Evolutionary conservation across 164 flowering plant genomes (phyloP), one percentile per base, ranked within the genome.

Genomic region (Berberis thunbergii): DNA sequence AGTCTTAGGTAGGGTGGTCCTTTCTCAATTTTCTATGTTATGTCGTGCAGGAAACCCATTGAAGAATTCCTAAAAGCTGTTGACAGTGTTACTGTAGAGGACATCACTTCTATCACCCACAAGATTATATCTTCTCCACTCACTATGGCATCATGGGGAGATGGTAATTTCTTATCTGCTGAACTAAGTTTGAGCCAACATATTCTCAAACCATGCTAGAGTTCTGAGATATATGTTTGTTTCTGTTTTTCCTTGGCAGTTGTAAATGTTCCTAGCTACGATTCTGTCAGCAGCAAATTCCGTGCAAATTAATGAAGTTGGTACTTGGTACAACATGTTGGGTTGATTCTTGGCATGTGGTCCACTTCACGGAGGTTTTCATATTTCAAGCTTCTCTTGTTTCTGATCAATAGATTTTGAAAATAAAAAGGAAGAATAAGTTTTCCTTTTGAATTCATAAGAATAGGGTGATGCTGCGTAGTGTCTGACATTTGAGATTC

Each of bases 141-240:
- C 43, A 89, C 98, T 48, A 84, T 91, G 95, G 97, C 93, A 43
- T 80, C 95, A 49, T 79, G 81, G 98, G 99, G 98, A 74, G 86
- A 91, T 67, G 93, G 98, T 91, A 86, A 67, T 48, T 62, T 54
- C 46, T 52, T 43, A 41, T 41, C 1, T 11, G 26, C 57, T 43
- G 4, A 4, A 48, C 10, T 1, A 48, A 11, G 10, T 6, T 48
- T 48, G 9, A 2, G 9, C 7, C 7, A 6, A 11, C 50, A 4
- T 2, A 1, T 48, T 6, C 50, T 48, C 50, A 7, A 48, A 48
- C 50, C 2, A 6, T 2, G 4, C 5, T 4, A 48, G 7, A 44
- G 2, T 49, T 38, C 45, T 48, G 7, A 7, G 10, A 48, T 6
- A 48, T 48, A 48, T 54, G 6, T 45, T 9, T 49, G 39, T 45